A percentile compares a stretch with the other conserved stretches of the same genome.
Conservation (phyloP, 768 basidiomycete species). For the Macrolepiota dolichaula region DNA sequence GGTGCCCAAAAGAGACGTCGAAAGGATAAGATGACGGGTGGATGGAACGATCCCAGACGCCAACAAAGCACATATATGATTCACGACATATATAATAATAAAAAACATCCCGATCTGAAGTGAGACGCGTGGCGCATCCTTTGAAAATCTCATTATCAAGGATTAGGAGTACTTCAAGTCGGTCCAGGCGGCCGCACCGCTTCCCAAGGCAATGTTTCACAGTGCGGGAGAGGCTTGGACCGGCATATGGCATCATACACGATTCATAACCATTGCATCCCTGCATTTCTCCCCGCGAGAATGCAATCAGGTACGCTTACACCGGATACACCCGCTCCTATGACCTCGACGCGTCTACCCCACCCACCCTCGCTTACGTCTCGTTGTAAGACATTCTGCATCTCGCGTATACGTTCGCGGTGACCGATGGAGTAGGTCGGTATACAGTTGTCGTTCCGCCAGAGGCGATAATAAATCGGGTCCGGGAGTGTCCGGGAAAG, state of each 20-base stretch:
- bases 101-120: no score
- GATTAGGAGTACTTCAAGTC: no score
- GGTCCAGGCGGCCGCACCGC: not conserved
- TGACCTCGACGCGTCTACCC: constrained; percentile 53
- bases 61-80: no score
- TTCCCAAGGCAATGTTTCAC: not conserved
- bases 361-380: constrained; percentile 23
- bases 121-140: no score
- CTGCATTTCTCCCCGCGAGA: constrained; percentile 63
- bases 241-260: not conserved
- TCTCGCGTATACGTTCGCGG: constrained; percentile 57
- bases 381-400: constrained; percentile 38
- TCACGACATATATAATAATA: no score
- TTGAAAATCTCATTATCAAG: no score
- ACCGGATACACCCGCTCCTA: constrained; percentile 85
- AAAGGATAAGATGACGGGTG: no score
- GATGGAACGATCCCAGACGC: no score
- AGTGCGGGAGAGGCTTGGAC: not conserved
- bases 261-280: constrained; percentile 7
- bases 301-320: constrained; percentile 88
- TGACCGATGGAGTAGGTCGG: constrained; percentile 78
- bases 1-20: no score
- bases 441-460: constrained; percentile 66
- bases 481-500: constrained; percentile 45
- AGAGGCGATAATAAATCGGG: constrained; percentile 52